These are phyloP conservation scores for Lepiota brunneoincarnata DNA, from an alignment of 768 basidiomycete genomes.

Conservation along the genomic window DNA sequence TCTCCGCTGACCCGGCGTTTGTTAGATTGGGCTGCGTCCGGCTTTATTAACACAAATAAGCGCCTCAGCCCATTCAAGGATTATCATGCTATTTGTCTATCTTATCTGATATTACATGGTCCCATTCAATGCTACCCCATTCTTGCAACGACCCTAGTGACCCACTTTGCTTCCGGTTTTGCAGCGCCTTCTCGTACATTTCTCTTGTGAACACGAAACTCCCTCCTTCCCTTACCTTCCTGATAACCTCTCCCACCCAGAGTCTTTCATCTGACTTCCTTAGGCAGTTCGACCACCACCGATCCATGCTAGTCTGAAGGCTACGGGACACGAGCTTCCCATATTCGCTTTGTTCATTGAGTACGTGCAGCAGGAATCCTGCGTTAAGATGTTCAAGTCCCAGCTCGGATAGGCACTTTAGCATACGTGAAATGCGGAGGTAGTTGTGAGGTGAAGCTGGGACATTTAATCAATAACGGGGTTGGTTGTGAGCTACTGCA, in stretches of 20 bases:
- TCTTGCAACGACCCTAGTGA: constrained; percentile 23
- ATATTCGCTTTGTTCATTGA: constrained; percentile 66
- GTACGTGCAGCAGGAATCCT: constrained; percentile 66
- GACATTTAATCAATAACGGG: neutral
- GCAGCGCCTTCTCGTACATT: constrained; percentile 50
- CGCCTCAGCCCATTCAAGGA: too few species aligned
- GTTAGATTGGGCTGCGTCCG: neutral
- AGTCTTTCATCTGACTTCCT: constrained; percentile 56
- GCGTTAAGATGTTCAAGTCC: constrained; percentile 62
- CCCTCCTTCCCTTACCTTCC: constrained; percentile 44
- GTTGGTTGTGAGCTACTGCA: constrained; percentile 12
- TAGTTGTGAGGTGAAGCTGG: constrained; percentile 71
- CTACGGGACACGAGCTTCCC: constrained; percentile 45
- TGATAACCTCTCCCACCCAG: constrained; percentile 51
- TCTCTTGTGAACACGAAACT: constrained; percentile 53
- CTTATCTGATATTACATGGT: constrained; percentile 11
- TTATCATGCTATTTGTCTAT: constrained; percentile 7
- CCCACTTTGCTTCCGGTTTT: constrained; percentile 35
- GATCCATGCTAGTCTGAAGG: constrained; percentile 64
- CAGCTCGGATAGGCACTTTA: constrained; percentile 73
- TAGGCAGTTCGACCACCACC: constrained; percentile 77
- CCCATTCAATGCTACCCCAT: neutral
- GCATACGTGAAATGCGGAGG: constrained; percentile 72
- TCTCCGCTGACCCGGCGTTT: constrained; percentile 9
- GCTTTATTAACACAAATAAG: too few species aligned